Base-by-base conservation (phyloP, 345 rosid genomes). In the Pistacia atlantica region DNA sequence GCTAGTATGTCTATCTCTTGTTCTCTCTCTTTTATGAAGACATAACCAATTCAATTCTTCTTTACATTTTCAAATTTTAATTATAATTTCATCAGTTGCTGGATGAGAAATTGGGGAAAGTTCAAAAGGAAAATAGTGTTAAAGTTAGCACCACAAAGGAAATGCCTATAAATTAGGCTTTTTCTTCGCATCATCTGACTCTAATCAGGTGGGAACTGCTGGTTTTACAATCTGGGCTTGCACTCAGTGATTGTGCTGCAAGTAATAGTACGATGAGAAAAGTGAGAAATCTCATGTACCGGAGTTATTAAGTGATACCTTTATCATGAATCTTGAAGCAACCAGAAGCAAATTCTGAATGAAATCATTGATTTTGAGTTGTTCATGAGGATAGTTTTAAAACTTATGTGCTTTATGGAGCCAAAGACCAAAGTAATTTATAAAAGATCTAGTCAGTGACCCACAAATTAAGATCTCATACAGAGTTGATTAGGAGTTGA, bases 291-390 rank as follows among this genome's bases (percentile, higher is more conserved):
- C 58, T 72, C 17, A 13, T 42, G 38, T 38, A 72, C 51, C 16
- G 4, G 9, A 14, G 20, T 46, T 42, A 69, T 69, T 33, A 3
- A 25, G 9, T 59, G 66, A 38, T 59, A 45, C 55, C 45, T 45
- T 25, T 16, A 42, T 59, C 4, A 11, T 59, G 18, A 16, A 58
- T 71, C 59, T 42, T 22, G 67, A 46, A 45, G 45, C 67, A 60
- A 60, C 11, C 25, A 60, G 8, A 35, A 22, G 55, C 67, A 48
- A 60, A 20, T 57, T 37, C 28, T 46, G 45, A 17, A 31, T 28
- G 12, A 25, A 60, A 72, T 9, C 31, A 51, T 60, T 72, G 56
- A 62, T 72, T 72, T 72, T 72, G 46, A 20, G 31, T 51, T 54
- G 17, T 61, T 35, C 16, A 3, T 14, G 13, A 22, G 9, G 58